Evolutionary conservation across 1,284 basidiomycete species (phyloP).

Genomic region (Ustilago hordei): DNA sequence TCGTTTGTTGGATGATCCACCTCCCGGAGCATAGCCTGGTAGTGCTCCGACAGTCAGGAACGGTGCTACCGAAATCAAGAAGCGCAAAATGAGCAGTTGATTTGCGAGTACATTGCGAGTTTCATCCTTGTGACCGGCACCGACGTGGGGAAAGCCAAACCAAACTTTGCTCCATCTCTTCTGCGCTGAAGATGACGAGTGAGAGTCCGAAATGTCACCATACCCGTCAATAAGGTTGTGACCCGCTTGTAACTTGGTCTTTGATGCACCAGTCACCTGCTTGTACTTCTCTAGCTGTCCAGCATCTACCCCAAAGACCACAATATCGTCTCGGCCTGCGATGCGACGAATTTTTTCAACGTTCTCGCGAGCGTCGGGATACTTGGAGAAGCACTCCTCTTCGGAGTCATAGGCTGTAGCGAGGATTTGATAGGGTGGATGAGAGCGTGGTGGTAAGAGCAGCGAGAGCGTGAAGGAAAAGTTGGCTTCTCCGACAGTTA

Average conservation of each 20-base stretch:
- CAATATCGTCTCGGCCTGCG: conserved; percentile 75
- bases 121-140: conserved; percentile 94
- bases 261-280: conserved; percentile 63
- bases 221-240: conserved; percentile 17
- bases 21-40: conserved; percentile 56
- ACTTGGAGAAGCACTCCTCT: conserved; percentile 82
- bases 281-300: conserved; percentile 78
- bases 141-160: conserved; percentile 97
- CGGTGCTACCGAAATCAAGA: conserved; percentile 80
- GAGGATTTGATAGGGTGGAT: conserved; percentile 78
- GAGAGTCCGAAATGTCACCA: not conserved
- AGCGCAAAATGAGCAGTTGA: conserved; percentile 86
- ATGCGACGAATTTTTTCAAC: conserved; percentile 71
- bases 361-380: conserved; percentile 80
- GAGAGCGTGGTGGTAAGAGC: conserved; percentile 70
- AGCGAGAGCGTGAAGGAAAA: conserved; percentile 91
- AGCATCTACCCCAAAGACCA: conserved; percentile 88
- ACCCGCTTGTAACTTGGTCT: conserved; percentile 6
- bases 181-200: conserved; percentile 10
- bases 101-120: conserved; percentile 92
- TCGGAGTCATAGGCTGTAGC: conserved; percentile 90
- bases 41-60: conserved; percentile 73
- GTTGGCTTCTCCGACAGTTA: conserved; percentile 90
- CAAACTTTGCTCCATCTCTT: conserved; percentile 81
- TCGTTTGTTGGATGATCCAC: conserved; percentile 55